A percentile compares a stretch with the other conserved stretches of the same genome.
Conservation (phyloP, 495 filamentous ascomycete genomes). For the Hypomontagnella submonticulosa region DNA sequence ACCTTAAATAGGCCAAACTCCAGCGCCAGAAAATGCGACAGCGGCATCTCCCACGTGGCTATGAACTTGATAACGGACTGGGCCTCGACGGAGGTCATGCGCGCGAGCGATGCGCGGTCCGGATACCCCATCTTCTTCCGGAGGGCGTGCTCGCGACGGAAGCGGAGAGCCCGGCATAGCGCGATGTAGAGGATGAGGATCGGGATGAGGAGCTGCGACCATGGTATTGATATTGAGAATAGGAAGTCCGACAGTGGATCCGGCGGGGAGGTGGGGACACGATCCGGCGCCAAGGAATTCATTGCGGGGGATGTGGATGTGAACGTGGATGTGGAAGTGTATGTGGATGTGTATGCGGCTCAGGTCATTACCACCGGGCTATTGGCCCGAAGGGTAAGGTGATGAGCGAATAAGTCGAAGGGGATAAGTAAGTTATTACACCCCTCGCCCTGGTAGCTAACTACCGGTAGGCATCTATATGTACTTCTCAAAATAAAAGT, state of each 20-base stretch:
- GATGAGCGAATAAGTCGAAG: too few relatives aligned
- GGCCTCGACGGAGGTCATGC: conserved; percentile 73
- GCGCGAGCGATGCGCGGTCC: conserved; percentile 63
- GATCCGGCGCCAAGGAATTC: conserved; percentile 11
- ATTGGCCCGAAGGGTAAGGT: too few relatives aligned
- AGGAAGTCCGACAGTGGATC: conserved; percentile 7
- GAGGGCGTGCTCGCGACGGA: conserved; percentile 58
- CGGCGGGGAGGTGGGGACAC: conserved; percentile 1
- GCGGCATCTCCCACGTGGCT: conserved; percentile 66
- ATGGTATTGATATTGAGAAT: conserved; percentile 21
- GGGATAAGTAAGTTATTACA: too few relatives aligned
- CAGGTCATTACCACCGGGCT: too few relatives aligned
- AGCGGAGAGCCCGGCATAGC: conserved; percentile 59
- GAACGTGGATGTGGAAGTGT: too few relatives aligned
- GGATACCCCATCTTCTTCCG: conserved; percentile 62
- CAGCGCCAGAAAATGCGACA: conserved; percentile 63
- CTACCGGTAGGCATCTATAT: too few relatives aligned
- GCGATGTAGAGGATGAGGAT: conserved; percentile 46
- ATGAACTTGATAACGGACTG: conserved; percentile 64
- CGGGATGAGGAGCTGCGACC: conserved; percentile 29
- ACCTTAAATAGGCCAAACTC: conserved; percentile 76
- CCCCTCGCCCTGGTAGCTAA: too few relatives aligned
- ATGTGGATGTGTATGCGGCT: too few relatives aligned
- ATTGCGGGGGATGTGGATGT: conserved; percentile 14
- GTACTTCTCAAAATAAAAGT: too few relatives aligned